Evolutionary conservation across 1,139 yeast genomes (phyloP).

Genomic region (Diutina mesorugosa): DNA sequence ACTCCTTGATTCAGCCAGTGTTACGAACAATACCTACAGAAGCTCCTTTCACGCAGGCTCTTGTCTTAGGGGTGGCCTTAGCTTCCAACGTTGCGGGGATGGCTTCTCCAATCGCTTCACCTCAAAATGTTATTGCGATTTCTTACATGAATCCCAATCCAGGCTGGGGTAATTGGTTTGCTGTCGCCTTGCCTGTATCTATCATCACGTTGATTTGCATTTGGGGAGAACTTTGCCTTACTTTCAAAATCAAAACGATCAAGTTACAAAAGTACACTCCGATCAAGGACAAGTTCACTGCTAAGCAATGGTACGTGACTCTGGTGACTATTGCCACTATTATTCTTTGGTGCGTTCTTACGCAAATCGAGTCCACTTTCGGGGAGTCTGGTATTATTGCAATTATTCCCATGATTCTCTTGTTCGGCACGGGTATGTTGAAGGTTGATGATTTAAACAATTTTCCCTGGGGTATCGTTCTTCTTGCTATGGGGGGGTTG

Average conservation of each 20-base stretch:
- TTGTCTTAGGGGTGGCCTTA: constrained; percentile 80
- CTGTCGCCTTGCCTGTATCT: constrained; percentile 72
- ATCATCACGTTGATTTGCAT: constrained; percentile 46
- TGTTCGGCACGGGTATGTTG: constrained; percentile 80
- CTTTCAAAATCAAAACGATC: constrained; percentile 44
- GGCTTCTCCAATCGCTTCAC: constrained; percentile 94
- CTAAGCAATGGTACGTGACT: constrained; percentile 61
- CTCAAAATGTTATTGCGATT: constrained; percentile 84
- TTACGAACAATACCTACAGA: constrained; percentile 71
- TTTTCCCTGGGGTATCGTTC: constrained; percentile 87
- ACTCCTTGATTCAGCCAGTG: constrained; percentile 80
- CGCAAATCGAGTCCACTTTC: constrained; percentile 48
- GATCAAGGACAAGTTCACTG: constrained; percentile 55
- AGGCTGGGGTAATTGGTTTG: constrained; percentile 93
- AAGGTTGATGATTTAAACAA: constrained; percentile 82
- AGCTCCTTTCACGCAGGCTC: constrained; percentile 67
- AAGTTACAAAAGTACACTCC: constrained; percentile 47
- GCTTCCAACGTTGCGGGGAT: constrained; percentile 92
- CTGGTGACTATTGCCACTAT: constrained; percentile 60
- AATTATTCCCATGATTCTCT: constrained; percentile 65
- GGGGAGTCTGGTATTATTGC: constrained; percentile 92
- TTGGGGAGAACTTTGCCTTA: constrained; percentile 58
- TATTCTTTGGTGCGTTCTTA: constrained; percentile 71
- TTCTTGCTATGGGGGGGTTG: constrained; percentile 93
- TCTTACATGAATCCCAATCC: constrained; percentile 84